Conservation (phyloP, 768 basidiomycete species). For the Phanerodontia chrysosporium region DNA sequence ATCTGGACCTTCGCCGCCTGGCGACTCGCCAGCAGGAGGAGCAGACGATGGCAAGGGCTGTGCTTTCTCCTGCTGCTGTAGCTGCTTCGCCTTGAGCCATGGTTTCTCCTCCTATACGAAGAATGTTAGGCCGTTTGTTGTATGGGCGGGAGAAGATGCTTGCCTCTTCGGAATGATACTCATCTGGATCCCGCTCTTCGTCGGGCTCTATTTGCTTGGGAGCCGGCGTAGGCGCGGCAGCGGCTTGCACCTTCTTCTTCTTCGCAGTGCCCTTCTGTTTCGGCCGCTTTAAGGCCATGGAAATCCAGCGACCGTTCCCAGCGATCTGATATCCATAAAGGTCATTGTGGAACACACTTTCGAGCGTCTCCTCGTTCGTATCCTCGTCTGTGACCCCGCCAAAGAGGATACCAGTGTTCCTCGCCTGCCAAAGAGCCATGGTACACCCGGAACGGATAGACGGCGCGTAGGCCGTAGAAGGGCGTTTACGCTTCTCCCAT, state of each 20-base stretch:
- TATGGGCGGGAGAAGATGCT: too few relatives aligned
- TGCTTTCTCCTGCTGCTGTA: not conserved
- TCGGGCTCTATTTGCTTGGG: not conserved
- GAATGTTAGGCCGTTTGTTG: too few relatives aligned
- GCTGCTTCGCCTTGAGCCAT: not conserved
- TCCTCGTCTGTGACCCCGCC: constrained; percentile 91
- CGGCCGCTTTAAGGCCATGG: constrained; percentile 61
- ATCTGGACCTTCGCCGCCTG: constrained; percentile 35
- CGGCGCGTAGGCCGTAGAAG: constrained; percentile 67
- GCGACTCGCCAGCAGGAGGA: not conserved
- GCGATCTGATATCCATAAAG: constrained; percentile 78
- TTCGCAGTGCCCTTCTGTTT: constrained; percentile 46
- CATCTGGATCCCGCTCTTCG: not conserved
- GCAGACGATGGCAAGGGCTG: not conserved
- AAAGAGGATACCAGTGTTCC: constrained; percentile 72
- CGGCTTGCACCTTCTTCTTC: constrained; percentile 36
- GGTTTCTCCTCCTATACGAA: constrained; percentile 6
- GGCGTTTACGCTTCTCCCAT: constrained; percentile 82
- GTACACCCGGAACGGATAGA: constrained; percentile 76
- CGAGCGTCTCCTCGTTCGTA: constrained; percentile 74
- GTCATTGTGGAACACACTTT: constrained; percentile 86
- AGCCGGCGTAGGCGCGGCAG: constrained; percentile 7
- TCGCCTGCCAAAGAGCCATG: constrained; percentile 75
- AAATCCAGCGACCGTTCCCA: constrained; percentile 77
- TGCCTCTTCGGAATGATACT: not conserved